Base-by-base conservation (phyloP, 2,329 filamentous ascomycete species). In the Canariomyces notabilis region DNA sequence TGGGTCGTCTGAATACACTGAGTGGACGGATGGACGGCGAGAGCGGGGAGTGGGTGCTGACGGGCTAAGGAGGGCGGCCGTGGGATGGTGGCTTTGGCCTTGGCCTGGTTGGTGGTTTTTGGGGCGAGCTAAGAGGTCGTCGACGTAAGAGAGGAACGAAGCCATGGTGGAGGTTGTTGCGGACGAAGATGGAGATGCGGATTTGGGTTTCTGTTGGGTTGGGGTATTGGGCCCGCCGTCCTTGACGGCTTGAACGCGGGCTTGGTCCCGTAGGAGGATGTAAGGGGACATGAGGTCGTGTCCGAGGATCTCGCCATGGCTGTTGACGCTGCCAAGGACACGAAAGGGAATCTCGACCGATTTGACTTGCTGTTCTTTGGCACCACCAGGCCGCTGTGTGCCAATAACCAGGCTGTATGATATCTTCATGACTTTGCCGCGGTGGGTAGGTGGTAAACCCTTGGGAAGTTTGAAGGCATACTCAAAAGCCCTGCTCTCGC, bases 251-350 rank as follows among this genome's bases (percentile, higher is more conserved):
- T 75, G 76, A 22, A 86, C 79, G 44, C 77, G 76, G 2, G 93
- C 91, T 63, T 87, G 80, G 59, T 97, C 91, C 46, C 83, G 83
- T 36, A 97, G 75, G 43, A 97, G 74, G 22, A 97, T 87, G 61
- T 97, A 95, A 0, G 93, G 93, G 32, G 82, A 85, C 85, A 96
- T 95, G 12, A 98, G 73, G 64, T 98, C 91, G 64, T 98, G 91
- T 1, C 89, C 89, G 12, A 96, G 76, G 26, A 95, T 85, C 59
- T 95, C 88, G 53, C 91, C 91, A 57, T 89, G 79, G 50, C 80
- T 81, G 67, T 95, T 94, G 31, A 98, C 91, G 57, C 91, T 93
- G 33, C 91, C 91, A 42, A 97, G 80, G 3, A 98, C 87, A 34
- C 93, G 82, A 61, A 98, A 96, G 0, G 93, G 93, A 21, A 96